Evolutionary conservation across 176 grass and related monocot genomes (phyloP).

Genomic region (Phragmites australis): DNA sequence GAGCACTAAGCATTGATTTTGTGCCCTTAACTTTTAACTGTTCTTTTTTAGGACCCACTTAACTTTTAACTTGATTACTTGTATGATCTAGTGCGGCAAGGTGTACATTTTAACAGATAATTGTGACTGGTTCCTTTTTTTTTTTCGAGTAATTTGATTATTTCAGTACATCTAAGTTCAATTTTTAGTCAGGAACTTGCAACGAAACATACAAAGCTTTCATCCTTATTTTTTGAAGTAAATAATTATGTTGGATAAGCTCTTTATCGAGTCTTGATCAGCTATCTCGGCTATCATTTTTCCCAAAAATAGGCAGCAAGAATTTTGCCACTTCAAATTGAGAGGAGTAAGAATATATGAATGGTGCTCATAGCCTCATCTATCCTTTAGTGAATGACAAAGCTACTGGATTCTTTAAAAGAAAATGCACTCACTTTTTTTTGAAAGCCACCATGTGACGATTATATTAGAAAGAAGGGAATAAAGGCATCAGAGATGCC

Average conservation of each 20-base stretch:
- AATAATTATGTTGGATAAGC: background rate
- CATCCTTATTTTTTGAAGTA: background rate
- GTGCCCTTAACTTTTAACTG: background rate
- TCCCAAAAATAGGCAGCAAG: background rate
- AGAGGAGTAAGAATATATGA: background rate
- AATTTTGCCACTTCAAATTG: background rate
- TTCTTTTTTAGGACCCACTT: background rate
- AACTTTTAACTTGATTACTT: background rate
- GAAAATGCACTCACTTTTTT: background rate
- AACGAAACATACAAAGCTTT: background rate
- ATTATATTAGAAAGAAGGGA: no score
- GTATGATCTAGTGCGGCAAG: background rate
- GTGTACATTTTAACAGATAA: background rate
- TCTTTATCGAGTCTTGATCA: background rate
- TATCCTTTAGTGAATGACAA: background rate
- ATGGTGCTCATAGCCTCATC: background rate
- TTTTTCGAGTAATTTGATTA: background rate
- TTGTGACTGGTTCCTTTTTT: background rate
- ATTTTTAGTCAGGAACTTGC: background rate
- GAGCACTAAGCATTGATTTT: conserved; percentile 11
- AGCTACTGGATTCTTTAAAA: background rate
- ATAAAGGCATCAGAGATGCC: no score
- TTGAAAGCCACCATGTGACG: no score
- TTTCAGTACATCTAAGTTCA: background rate
- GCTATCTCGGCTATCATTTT: background rate